phyloP scores from a whole-genome alignment of 2,329 filamentous ascomycete species.

The Fusarium sp. region DNA sequence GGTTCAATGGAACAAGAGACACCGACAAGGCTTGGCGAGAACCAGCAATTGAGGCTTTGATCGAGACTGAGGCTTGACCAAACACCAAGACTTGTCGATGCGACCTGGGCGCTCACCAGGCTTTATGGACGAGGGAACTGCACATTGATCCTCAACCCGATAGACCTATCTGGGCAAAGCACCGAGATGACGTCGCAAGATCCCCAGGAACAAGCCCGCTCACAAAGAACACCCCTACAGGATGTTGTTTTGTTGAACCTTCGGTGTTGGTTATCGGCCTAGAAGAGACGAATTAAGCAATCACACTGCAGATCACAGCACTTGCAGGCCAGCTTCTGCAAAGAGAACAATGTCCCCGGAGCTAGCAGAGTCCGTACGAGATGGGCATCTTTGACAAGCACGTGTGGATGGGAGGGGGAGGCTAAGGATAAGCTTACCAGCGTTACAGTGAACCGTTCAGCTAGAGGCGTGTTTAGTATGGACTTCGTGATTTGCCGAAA shows the following conservation, averaged over 20 bases:
- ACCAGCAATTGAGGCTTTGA: conserved; percentile 9
- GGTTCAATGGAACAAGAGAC: not conserved
- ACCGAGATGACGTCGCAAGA: conserved; percentile 21
- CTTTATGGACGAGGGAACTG: conserved; percentile 30
- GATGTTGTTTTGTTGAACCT: conserved; percentile 8
- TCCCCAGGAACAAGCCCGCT: conserved; percentile 19
- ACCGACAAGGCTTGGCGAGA: conserved; percentile 3
- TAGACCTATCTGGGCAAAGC: conserved; percentile 29
- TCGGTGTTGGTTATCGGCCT: conserved; percentile 35
- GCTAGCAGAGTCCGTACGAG: conserved; percentile 7
- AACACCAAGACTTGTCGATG: not conserved
- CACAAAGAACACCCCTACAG: conserved; percentile 13
- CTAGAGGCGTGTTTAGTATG: conserved; percentile 34
- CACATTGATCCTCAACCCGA: conserved; percentile 22
- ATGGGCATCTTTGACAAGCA: conserved; percentile 25
- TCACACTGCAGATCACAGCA: conserved; percentile 30
- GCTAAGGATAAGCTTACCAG: conserved; percentile 21
- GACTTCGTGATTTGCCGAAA: conserved; percentile 37
- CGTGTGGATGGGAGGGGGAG: conserved; percentile 37
- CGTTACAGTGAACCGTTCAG: conserved; percentile 14
- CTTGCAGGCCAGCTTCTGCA: conserved; percentile 24
- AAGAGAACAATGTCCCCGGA: conserved; percentile 19
- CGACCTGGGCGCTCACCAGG: conserved; percentile 7
- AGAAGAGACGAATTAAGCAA: conserved; percentile 13
- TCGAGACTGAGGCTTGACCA: conserved; percentile 23